phyloP scores from a whole-genome alignment of 2,329 filamentous ascomycete genomes.

The Aspergillus brasiliensis region DNA sequence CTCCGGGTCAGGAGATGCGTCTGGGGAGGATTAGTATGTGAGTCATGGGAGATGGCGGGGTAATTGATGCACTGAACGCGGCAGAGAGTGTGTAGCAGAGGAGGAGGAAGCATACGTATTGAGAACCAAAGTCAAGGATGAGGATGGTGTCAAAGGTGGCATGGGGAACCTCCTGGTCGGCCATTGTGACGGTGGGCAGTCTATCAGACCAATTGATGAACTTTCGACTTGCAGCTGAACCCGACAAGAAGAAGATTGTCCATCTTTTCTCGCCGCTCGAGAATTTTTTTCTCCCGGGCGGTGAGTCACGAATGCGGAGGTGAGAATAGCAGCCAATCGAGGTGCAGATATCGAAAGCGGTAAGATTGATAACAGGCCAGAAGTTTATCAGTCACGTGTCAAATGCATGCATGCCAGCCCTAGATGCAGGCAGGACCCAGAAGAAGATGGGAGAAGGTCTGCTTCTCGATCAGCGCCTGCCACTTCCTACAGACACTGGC shows the following conservation, averaged over 20 bases:
- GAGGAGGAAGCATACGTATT: slow-evolving; percentile 16
- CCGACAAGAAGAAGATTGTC: not conserved
- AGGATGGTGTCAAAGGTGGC: slow-evolving; percentile 65
- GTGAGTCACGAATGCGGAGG: not conserved
- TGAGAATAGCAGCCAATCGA: not conserved
- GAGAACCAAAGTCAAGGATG: slow-evolving; percentile 67
- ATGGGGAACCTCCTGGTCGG: slow-evolving; percentile 23
- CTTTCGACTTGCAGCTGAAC: not conserved
- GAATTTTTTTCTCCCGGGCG: slow-evolving; percentile 7
- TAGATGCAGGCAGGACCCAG: too few relatives aligned
- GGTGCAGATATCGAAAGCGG: not conserved
- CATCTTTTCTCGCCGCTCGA: not conserved
- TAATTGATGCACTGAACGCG: not conserved
- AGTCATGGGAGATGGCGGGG: not conserved
- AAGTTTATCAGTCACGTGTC: not conserved
- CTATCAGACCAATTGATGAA: slow-evolving; percentile 2
- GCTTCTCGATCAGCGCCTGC: too few relatives aligned
- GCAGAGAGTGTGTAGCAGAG: not conserved
- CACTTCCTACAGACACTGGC: too few relatives aligned
- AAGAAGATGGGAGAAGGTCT: too few relatives aligned
- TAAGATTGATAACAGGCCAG: not conserved
- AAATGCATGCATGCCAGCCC: not conserved
- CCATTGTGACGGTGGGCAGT: slow-evolving; percentile 16
- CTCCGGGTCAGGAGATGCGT: slow-evolving; percentile 38
- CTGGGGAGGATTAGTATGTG: slow-evolving; percentile 2